phyloP scores from a whole-genome alignment of 148 eudicot species.

The Amaranthus hypochondriacus region DNA sequence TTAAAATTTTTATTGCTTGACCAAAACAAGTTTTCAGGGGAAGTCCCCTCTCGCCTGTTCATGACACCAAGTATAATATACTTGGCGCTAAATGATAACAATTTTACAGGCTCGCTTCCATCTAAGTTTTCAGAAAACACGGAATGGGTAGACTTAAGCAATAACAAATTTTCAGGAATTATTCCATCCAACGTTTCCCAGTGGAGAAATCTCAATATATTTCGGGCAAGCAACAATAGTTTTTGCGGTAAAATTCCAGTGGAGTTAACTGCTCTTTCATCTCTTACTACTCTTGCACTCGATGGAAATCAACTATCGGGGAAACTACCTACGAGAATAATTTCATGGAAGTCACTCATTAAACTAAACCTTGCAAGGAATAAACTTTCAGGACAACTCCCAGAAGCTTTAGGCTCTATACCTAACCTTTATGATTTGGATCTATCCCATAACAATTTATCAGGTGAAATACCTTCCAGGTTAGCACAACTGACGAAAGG shows the following conservation, averaged over 20 bases:
- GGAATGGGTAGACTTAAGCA: not conserved
- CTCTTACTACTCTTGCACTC: slow-evolving; percentile 30
- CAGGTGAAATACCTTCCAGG: slow-evolving; percentile 52
- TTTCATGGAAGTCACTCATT: slow-evolving; percentile 46
- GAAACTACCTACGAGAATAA: slow-evolving; percentile 39
- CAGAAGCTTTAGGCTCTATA: slow-evolving; percentile 36
- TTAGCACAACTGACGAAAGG: slow-evolving; percentile 20
- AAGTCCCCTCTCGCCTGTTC: slow-evolving; percentile 25
- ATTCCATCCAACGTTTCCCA: slow-evolving; percentile 52
- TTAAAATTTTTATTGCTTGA: slow-evolving; percentile 49
- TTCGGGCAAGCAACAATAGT: slow-evolving; percentile 50
- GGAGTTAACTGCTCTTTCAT: slow-evolving; percentile 40
- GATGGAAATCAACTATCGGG: slow-evolving; percentile 65
- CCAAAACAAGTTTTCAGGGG: slow-evolving; percentile 39
- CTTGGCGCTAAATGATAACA: slow-evolving; percentile 14
- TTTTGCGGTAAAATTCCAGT: slow-evolving; percentile 44
- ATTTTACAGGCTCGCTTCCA: slow-evolving; percentile 52
- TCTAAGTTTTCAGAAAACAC: slow-evolving; percentile 27
- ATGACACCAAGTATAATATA: not conserved
- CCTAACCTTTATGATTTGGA: slow-evolving; percentile 40
- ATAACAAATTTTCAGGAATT: slow-evolving; percentile 41
- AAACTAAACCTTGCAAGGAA: slow-evolving; percentile 41
- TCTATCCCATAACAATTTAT: slow-evolving; percentile 45
- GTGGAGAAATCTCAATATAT: slow-evolving; percentile 34
- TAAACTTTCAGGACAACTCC: slow-evolving; percentile 47